Evolutionary conservation across 768 basidiomycete species (phyloP), one percentile per base, ranked within the genome.

Genomic region (Cystobasidium onofrii): DNA sequence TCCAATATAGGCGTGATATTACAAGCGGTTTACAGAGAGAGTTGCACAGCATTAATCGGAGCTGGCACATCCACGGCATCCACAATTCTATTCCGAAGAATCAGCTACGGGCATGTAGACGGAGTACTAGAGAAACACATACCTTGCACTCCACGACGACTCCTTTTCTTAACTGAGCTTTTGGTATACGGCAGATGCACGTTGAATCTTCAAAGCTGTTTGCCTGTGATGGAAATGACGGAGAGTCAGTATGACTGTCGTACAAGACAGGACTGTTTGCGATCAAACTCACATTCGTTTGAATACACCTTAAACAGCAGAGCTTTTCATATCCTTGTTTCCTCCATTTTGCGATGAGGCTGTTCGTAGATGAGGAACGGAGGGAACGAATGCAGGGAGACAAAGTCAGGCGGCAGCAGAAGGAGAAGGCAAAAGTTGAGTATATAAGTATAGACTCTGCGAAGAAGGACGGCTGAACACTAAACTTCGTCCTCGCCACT

Each of bases 131-230:
- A n/a, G n/a, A n/a, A n/a, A 13, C 31, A 29, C 57, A 17, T 80
- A 97, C 93, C 60, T 91, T 90, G 82, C 95, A 99, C 81, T 99
- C 92, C 0, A 98, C 94, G 36, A 97, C 84, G 1, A 91, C 93
- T 6, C 93, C 95, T 64, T 86, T 84, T 70, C 91, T 89, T 29
- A 99, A 86, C 79, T 93, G 89, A 3, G 91, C 89, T 81, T 97
- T 99, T 2, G 96, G 96, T 63, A 98, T 94, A 75, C 96, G 86
- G 81, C 96, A 99, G 60, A 99, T 90, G 81, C 96, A 99, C 36
- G 96, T 96, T 25, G 92, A 95, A 13, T 95, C 96, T 84, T 93
- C 90, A 80, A 97, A 97, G 83, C 97, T 98, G 95, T 97, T 97
- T 81, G 97, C 96, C 92, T 94, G 74, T 1, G 63, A 43, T n/a